Evolutionary conservation across 1,284 basidiomycete species (phyloP).

Genomic region (Inonotus obliquus): DNA sequence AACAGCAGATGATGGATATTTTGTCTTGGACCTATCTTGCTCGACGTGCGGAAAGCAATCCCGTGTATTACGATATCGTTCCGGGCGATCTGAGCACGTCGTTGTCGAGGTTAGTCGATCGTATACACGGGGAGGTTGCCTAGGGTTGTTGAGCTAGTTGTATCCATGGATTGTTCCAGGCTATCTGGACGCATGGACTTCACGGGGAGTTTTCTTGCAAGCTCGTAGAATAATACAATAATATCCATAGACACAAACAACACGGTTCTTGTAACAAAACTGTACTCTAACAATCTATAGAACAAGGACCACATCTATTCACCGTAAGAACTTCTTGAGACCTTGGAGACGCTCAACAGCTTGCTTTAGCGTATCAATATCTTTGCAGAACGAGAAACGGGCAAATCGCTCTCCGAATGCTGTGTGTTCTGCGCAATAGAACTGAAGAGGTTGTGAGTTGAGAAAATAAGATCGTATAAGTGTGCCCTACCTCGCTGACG

Average conservation of each 20-base stretch:
- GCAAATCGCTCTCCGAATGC: conserved; percentile 82
- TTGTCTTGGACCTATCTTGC: conserved; percentile 82
- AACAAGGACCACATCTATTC: conserved; percentile 14
- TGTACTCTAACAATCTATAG: neutral
- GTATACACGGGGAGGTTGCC: conserved; percentile 31
- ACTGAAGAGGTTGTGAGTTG: conserved; percentile 40
- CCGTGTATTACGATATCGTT: conserved; percentile 76
- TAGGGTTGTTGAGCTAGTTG: neutral
- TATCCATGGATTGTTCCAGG: too few species aligned
- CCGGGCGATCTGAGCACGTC: conserved; percentile 41
- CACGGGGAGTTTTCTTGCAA: too few species aligned
- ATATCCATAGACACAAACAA: neutral
- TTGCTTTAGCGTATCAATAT: conserved; percentile 71
- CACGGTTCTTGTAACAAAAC: neutral
- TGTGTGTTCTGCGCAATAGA: conserved; percentile 84
- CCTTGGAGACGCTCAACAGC: conserved; percentile 76
- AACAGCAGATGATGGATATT: conserved; percentile 71
- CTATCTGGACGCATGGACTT: too few species aligned
- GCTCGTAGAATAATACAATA: neutral
- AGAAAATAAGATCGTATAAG: neutral
- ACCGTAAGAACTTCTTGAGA: conserved; percentile 62
- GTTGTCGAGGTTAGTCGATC: conserved; percentile 72
- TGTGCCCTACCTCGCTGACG: conserved; percentile 72
- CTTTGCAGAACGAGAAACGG: conserved; percentile 94
- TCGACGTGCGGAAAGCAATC: conserved; percentile 72